A percentile compares a stretch with the other conserved stretches of the same genome.
Conservation (phyloP, 2,329 filamentous ascomycete genomes). For the Colletotrichum agaves region DNA sequence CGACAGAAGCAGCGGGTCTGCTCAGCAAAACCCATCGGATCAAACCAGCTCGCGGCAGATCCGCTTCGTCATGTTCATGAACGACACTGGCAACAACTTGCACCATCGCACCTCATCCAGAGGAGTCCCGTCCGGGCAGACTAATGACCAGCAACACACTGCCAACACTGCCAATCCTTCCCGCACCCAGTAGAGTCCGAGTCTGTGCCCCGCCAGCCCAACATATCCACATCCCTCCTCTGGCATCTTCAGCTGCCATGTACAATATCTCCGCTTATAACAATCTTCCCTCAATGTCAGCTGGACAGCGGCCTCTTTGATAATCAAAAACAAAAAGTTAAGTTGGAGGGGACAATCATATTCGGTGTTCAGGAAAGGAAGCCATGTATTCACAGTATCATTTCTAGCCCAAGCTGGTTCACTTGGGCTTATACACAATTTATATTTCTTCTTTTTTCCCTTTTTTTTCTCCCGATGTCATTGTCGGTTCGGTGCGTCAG, state of each 20-base stretch:
- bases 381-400: background rate
- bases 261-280: constrained; percentile 2
- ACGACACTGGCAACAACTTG: constrained; percentile 1
- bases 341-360: background rate
- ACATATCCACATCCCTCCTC: background rate
- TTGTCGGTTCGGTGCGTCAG: no score
- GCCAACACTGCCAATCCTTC: background rate
- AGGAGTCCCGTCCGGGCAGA: background rate
- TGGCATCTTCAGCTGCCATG: background rate
- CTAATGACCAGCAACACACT: background rate
- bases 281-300: background rate
- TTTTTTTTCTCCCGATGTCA: background rate
- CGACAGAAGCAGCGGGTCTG: background rate
- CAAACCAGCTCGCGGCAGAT: background rate
- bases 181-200: background rate
- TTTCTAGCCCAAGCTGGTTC: background rate
- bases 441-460: no score
- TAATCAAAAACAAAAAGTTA: background rate
- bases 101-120: background rate
- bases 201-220: background rate
- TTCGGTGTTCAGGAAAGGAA: background rate
- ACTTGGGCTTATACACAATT: no score
- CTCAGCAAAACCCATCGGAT: background rate
- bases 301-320: background rate
- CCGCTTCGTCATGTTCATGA: background rate